Evolutionary conservation across 1,139 yeast genomes (phyloP).

Genomic region (Geotrichum australiense): DNA sequence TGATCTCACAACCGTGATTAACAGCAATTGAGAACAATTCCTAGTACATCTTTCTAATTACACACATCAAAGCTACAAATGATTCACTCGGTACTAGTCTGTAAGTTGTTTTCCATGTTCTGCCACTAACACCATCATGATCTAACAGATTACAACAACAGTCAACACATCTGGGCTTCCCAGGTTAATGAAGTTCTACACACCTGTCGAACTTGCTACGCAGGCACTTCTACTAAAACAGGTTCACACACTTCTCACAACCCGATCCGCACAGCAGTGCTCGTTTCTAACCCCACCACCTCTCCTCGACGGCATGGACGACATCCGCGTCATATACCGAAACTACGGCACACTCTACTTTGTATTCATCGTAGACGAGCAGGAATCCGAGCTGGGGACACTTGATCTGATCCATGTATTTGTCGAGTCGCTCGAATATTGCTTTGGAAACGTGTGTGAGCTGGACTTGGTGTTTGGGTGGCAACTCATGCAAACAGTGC

Average conservation of each 20-base stretch:
- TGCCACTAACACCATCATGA: background rate
- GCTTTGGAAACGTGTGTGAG: constrained; percentile 93
- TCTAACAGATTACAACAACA: constrained; percentile 22
- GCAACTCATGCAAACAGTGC: constrained; percentile 89
- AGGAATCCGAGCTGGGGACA: constrained; percentile 90
- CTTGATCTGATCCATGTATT: constrained; percentile 92
- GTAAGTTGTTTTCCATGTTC: constrained; percentile 42
- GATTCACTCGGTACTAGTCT: constrained; percentile 87
- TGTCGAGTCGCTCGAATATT: constrained; percentile 88
- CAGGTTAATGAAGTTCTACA: constrained; percentile 82
- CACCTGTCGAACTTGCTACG: constrained; percentile 76
- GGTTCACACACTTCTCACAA: constrained; percentile 62
- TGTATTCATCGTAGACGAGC: constrained; percentile 92
- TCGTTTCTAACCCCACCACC: constrained; percentile 79
- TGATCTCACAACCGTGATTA: too few species aligned
- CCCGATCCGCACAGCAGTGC: constrained; percentile 65
- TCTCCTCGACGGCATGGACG: constrained; percentile 43
- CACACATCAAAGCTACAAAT: constrained; percentile 38
- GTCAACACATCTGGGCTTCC: constrained; percentile 94
- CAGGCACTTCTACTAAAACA: constrained; percentile 69
- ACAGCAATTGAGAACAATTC: too few species aligned
- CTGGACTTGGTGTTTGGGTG: constrained; percentile 93
- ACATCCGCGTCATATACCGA: constrained; percentile 82
- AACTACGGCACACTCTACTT: constrained; percentile 93
- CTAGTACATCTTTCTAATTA: background rate